Conservation (phyloP, 495 filamentous ascomycete species). For the Astrothelium macrocarpum region DNA sequence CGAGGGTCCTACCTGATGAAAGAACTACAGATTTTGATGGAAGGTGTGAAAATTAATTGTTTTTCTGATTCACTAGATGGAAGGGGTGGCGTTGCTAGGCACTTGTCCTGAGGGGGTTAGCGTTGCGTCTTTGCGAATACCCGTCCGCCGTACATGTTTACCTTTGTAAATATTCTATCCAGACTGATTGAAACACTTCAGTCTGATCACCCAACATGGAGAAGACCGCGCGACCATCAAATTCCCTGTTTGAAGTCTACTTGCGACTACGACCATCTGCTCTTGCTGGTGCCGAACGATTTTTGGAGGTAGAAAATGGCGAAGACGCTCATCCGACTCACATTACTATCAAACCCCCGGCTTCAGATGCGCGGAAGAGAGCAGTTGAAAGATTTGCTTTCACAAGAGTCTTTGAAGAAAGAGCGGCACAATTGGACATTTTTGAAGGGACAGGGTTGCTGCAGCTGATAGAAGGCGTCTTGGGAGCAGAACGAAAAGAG, state of each 20-base stretch:
- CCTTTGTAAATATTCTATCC: not conserved
- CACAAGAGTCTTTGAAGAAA: conserved; percentile 84
- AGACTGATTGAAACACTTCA: not conserved
- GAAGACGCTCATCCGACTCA: conserved; percentile 49
- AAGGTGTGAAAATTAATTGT: too few species aligned
- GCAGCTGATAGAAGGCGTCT: conserved; percentile 64
- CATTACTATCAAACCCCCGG: conserved; percentile 79
- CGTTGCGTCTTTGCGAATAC: not conserved
- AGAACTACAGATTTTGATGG: not conserved
- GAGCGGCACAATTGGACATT: conserved; percentile 71
- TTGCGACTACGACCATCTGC: conserved; percentile 75
- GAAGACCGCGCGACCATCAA: conserved; percentile 30
- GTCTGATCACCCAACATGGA: conserved; percentile 10
- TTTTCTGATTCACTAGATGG: too few species aligned
- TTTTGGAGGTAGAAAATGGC: conserved; percentile 60
- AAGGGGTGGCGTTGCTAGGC: not conserved
- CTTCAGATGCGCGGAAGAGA: conserved; percentile 59
- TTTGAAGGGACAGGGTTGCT: conserved; percentile 75
- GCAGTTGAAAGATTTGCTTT: conserved; percentile 92
- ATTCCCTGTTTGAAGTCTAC: conserved; percentile 81
- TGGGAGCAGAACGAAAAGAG: conserved; percentile 56
- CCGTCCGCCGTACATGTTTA: not conserved
- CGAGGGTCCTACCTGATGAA: not conserved
- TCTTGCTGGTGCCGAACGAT: conserved; percentile 47
- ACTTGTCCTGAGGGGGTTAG: not conserved